Percentiles rank a stretch among this genome's conserved stretches.
phyloP scores from a whole-genome alignment of 2,329 filamentous ascomycete species.

The Xylaria sp. region DNA sequence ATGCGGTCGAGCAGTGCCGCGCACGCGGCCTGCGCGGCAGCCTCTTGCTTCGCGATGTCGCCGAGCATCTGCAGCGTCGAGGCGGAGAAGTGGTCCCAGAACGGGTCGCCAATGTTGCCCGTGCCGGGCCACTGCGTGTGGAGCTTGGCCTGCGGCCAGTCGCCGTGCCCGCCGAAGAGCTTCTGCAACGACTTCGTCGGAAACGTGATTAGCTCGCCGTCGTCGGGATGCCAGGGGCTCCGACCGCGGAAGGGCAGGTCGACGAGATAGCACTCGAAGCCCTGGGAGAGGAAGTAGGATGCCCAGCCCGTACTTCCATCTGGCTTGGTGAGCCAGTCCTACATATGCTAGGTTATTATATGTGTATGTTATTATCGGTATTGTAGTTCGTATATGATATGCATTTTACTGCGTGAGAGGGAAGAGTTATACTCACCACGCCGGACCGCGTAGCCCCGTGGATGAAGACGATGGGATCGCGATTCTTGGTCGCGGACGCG shows the following conservation, averaged over 20 bases:
- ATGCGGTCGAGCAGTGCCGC: slow-evolving; percentile 57
- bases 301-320: slow-evolving; percentile 61
- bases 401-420: background rate
- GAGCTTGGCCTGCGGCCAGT: slow-evolving; percentile 54
- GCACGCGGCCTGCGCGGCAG: slow-evolving; percentile 53
- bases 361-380: no score
- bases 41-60: slow-evolving; percentile 52
- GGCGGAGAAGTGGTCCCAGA: slow-evolving; percentile 57
- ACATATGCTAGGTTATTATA: slow-evolving; percentile 30
- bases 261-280: slow-evolving; percentile 60
- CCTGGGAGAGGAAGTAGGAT: slow-evolving; percentile 58
- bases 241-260: slow-evolving; percentile 60
- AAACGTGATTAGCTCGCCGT: slow-evolving; percentile 41
- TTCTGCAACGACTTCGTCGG: slow-evolving; percentile 52
- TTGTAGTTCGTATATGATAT: background rate
- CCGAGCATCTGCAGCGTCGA: slow-evolving; percentile 54
- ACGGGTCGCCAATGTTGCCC: slow-evolving; percentile 53
- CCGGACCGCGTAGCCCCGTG: slow-evolving; percentile 57
- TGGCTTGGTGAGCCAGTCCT: slow-evolving; percentile 60
- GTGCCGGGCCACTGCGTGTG: slow-evolving; percentile 59
- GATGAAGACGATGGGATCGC: slow-evolving; percentile 55
- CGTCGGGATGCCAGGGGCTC: slow-evolving; percentile 49
- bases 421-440: slow-evolving; percentile 47
- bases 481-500: slow-evolving; percentile 33
- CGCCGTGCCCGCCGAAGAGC: slow-evolving; percentile 51